Base-by-base conservation (phyloP, 2,329 filamentous ascomycete species). In the Trichoderma asperellum region DNA sequence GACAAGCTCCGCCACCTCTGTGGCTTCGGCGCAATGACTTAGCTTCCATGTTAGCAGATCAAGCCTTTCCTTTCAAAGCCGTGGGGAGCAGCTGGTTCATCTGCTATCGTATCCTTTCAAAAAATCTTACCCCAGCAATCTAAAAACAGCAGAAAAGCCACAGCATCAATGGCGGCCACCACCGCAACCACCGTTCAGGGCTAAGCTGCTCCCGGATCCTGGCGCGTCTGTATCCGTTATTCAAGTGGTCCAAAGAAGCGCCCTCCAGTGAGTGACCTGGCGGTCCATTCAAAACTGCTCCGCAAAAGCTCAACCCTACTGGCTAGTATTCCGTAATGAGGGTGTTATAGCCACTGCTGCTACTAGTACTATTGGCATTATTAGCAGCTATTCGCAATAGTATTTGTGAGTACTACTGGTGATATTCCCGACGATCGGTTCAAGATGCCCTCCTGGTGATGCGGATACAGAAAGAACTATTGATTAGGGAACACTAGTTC, bases 351-450 rank as follows among this genome's bases (percentile, higher is more conserved):
- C 40, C 40, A 43, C 40, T n/a, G 29, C 16, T 64, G 21, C 47
- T 49, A 56, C 47, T 49, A 56, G 14, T 55, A 56, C 29, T 21
- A 29, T 24, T 24, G 24, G 29, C 16, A n/a, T 53, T 57, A 65
- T 37, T 57, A 65, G 37, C 21, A 49, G 62, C 37, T 57, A 56
- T 65, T 52, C 35, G 35, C 56, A 47, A 37, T 53, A 47, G 27
- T 53, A 47, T 53, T 65, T 65, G 52, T 27, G 55, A 55, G 53
- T 49, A 49, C 49, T 52, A 64, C 49, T 24, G 61, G 49, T 55
- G 49, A 55, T 43, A 55, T 64, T 55, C 49, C 61, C 61, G 49
- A 34, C 61, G 49, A 64, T 64, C 61, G n/a, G 61, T 29, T 37
- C 34, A 53, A 40, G 58, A 61, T 18, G 5, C 24, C 21, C 35